Conservation (phyloP, 2,329 filamentous ascomycete species). For the Venturia oleaginea region DNA sequence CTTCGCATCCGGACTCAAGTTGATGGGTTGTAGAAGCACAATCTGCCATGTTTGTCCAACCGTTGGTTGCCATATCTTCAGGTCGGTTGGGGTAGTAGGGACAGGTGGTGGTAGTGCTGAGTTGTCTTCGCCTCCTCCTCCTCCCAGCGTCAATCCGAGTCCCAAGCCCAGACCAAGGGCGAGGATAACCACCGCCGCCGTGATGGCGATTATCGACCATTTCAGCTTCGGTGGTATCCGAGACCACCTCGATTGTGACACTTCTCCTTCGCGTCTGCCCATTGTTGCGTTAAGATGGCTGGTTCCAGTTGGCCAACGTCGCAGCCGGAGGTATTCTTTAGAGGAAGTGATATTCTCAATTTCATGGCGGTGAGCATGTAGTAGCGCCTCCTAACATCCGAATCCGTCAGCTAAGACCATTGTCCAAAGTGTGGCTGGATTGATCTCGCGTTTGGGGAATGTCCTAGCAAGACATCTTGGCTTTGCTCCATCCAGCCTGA, state of each 20-base stretch:
- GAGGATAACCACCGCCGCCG: constrained; percentile 26
- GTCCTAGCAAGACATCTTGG: neutral
- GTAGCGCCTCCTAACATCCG: neutral
- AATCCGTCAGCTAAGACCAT: neutral
- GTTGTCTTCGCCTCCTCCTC: constrained; percentile 20
- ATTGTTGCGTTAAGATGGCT: neutral
- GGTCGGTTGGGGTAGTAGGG: constrained; percentile 21
- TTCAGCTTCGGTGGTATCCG: neutral
- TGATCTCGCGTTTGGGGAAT: neutral
- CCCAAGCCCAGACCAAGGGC: constrained; percentile 48
- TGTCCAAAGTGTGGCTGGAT: neutral
- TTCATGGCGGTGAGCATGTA: neutral
- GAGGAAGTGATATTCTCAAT: neutral
- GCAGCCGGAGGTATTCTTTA: neutral
- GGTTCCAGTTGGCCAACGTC: neutral
- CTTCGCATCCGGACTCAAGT: constrained; percentile 24
- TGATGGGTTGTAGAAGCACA: constrained; percentile 39
- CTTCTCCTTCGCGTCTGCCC: neutral
- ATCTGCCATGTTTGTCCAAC: constrained; percentile 54
- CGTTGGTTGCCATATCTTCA: constrained; percentile 42
- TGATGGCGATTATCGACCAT: constrained; percentile 15
- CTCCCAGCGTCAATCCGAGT: constrained; percentile 39
- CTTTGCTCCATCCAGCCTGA: neutral
- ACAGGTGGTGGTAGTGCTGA: constrained; percentile 19
- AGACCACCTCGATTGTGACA: neutral